Evolutionary conservation across 2,329 filamentous ascomycete species (phyloP), one percentile per base, ranked within the genome.

Genomic region (Fusarium kyushuense): DNA sequence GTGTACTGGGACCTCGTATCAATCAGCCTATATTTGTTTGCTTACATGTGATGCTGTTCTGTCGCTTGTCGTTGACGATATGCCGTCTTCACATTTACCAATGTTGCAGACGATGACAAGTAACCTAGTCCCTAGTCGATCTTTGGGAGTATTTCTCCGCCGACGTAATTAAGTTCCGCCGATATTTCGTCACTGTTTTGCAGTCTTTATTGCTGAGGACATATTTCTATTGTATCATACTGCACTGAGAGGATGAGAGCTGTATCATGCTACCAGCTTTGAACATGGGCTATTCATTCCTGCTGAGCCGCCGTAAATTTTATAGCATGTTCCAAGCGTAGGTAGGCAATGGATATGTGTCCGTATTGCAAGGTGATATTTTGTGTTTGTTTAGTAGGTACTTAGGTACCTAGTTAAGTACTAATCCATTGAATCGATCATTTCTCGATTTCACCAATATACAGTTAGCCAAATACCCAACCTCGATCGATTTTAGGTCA

Each of bases 161-260:
- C 40, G 33, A 69, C 36, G 30, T 21, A 25, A 32, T 42, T n/a
- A 17, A 65, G 65, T 65, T 68, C 65, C 65, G 65, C 64, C 27
- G 14, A 13, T 29, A 48, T 56, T 65, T 65, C 41, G 48, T 68
- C 62, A 65, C 61, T 30, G 43, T 21, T 38, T 17, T 45, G 21
- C 2, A 27, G 14, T n/a, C 33, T 16, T 45, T 27, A 27, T 33
- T 25, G 23, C 11, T n/a, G 23, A 14, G n/a, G 16, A 17, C 29
- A 12, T 46, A 21, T 17, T 21, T 25, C 23, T 19, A 4, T 35
- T 17, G 11, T 16, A 11, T 17, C 19, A 29, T 53, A 17, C 7
- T 45, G 21, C n/a, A 23, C 11, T 11, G 13, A 25, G 12, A 30
- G 13, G 29, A 30, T 27, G 27, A 27, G 27, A 27, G 27, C 27